Percentiles rank a stretch among this genome's conserved stretches.
phyloP scores from a whole-genome alignment of 225 moss, liverwort and hornwort species.

The Physcomitrellopsis africana region DNA sequence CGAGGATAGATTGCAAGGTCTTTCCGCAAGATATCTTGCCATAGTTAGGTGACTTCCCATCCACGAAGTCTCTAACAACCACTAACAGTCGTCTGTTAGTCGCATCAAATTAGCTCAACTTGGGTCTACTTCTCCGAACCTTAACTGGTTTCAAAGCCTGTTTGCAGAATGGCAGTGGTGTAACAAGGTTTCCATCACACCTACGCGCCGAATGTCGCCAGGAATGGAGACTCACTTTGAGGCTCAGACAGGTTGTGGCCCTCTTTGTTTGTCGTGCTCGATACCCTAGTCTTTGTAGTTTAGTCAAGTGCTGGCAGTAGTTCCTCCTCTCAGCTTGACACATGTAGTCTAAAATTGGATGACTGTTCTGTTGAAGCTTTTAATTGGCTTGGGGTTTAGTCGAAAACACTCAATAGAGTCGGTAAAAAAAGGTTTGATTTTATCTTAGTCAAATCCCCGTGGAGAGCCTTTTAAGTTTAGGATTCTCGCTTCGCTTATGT shows the following conservation, averaged over 20 bases:
- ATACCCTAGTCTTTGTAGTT: constrained; percentile 38
- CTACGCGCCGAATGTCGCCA: constrained; percentile 12
- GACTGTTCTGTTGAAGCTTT: not conserved
- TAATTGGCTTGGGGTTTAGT: constrained; percentile 1
- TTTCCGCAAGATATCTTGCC: constrained; percentile 8
- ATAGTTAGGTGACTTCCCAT: constrained; percentile 24
- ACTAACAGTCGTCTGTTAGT: not conserved
- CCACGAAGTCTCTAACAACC: not conserved
- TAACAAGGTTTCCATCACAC: constrained; percentile 1
- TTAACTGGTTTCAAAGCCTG: not conserved
- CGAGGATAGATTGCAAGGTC: constrained; percentile 6
- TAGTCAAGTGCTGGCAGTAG: constrained; percentile 32
- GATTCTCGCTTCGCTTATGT: constrained; percentile 21
- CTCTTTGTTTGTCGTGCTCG: constrained; percentile 6
- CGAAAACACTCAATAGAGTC: constrained; percentile 30
- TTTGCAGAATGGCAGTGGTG: not conserved
- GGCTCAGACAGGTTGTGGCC: constrained; percentile 39
- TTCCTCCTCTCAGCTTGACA: constrained; percentile 29
- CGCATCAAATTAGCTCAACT: constrained; percentile 9
- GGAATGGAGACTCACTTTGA: constrained; percentile 3
- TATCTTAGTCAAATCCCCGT: constrained; percentile 21
- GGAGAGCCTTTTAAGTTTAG: constrained; percentile 44
- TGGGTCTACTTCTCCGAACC: not conserved
- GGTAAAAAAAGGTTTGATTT: constrained; percentile 18
- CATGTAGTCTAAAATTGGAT: constrained; percentile 40